These are phyloP conservation scores for Dichomitus squalens DNA, from an alignment of 1,284 basidiomycete genomes.

Conservation along the genomic window DNA sequence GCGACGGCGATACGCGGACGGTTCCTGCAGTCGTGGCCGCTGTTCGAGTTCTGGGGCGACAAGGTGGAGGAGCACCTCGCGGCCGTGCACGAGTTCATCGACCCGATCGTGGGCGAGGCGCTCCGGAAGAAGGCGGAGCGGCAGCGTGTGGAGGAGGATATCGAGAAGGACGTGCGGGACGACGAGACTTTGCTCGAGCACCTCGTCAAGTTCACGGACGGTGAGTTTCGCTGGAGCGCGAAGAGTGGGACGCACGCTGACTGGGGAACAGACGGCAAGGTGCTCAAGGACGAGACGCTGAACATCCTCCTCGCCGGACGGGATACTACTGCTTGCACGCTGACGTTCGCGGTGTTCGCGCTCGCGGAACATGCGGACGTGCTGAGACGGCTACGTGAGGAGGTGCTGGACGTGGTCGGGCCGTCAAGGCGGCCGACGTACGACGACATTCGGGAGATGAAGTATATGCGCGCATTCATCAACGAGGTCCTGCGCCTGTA, in stretches of 20 bases:
- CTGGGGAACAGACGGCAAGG: constrained; percentile 25
- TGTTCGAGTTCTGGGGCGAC: constrained; percentile 50
- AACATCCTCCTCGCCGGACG: constrained; percentile 42
- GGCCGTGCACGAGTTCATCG: constrained; percentile 50
- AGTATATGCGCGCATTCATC: constrained; percentile 43
- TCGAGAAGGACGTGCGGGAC: constrained; percentile 32
- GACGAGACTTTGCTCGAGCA: constrained; percentile 53
- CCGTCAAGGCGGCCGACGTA: constrained; percentile 34
- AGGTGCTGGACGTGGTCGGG: constrained; percentile 39
- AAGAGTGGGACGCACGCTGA: not conserved
- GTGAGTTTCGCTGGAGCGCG: constrained; percentile 31
- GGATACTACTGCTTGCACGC: constrained; percentile 40
- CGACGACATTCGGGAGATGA: constrained; percentile 42
- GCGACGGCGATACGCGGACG: constrained; percentile 41
- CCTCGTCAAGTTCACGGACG: constrained; percentile 50
- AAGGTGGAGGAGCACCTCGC: constrained; percentile 46
- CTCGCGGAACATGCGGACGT: constrained; percentile 40
- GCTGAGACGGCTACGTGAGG: constrained; percentile 37
- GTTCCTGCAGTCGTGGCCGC: constrained; percentile 46
- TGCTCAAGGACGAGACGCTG: constrained; percentile 39
- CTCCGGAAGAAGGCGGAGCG: constrained; percentile 36
- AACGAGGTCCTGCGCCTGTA: constrained; percentile 62
- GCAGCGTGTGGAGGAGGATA: not conserved
- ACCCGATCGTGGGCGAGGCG: constrained; percentile 51
- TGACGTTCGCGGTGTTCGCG: constrained; percentile 41